Evolutionary conservation across 2,329 filamentous ascomycete species (phyloP), one percentile per base, ranked within the genome.

Genomic region (Cadophora luteo-olivacea): DNA sequence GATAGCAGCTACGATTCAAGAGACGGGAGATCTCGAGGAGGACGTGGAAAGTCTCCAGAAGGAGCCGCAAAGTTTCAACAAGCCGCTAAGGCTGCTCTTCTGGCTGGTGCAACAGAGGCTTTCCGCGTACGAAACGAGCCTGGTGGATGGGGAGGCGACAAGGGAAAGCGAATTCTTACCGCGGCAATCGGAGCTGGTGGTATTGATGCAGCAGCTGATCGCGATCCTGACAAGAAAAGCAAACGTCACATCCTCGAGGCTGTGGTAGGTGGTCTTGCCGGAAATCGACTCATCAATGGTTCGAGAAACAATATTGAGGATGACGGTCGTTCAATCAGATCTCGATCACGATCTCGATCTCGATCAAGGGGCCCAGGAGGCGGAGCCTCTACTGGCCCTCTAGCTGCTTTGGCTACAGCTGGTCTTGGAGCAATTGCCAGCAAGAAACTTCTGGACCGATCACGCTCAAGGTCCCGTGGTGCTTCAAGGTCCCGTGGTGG

Each of bases 101-200:
- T 97, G 58, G 94, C 95, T 36, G 95, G 94, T 75, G 95, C 94
- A 51, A 92, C 94, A 65, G 94, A 97, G 80, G 95, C 95, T 52
- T 97, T 97, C 85, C 91, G 93, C 70, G 90, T 94, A 67, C 90
- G 94, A 78, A 97, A 95, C 76, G 92, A 96, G 71, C 92, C 93
- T 2, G 95, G 95, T 65, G 88, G 91, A 54, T 97, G 94, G 94
- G 91, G 90, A 72, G 95, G 94, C 48, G 91, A 92, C 71, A 97
- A 97, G 82, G 93, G 94, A 73, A 96, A 94, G 83, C 93, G 95
- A 64, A 88, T 98, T 69, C 86, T 97, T 61, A 97, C 95, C 25
- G 94, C 94, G 60, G 95, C 95, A 32, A 86, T 88, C 32, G 91
- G 93, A 80, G 94, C 95, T 69, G 95, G 92, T 73, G 92, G 93